These are phyloP conservation scores for Cutaneotrichosporon arboriforme DNA, from an alignment of 1,284 basidiomycete species.

Conservation along the genomic window DNA sequence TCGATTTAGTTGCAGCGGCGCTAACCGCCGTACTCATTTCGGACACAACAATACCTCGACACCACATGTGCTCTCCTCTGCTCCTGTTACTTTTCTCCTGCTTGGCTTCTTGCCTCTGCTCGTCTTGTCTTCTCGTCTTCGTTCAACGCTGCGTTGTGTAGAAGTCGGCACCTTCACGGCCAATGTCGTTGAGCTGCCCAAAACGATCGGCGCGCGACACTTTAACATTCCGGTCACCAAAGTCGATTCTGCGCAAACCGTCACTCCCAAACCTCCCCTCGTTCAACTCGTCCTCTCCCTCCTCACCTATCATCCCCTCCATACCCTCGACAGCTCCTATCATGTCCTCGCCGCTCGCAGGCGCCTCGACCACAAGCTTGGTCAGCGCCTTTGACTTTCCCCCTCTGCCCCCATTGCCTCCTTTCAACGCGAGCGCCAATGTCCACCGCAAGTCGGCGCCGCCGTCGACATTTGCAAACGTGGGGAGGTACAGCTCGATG, in stretches of 20 bases:
- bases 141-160: not conserved
- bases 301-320: not conserved
- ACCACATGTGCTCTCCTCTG: not conserved
- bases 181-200: not conserved
- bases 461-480: not conserved
- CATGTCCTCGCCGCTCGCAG: not conserved
- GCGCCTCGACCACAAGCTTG: not conserved
- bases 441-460: slow-evolving; percentile 9
- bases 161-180: not conserved
- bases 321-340: not conserved
- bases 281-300: not conserved
- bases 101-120: not conserved
- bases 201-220: not conserved
- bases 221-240: slow-evolving; percentile 2
- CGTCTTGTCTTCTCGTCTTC: not conserved
- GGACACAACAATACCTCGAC: too few species aligned
- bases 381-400: slow-evolving; percentile 7
- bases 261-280: slow-evolving; percentile 7
- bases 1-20: not conserved
- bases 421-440: slow-evolving; percentile 1
- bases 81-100: not conserved
- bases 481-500: not conserved
- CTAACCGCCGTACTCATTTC: too few species aligned
- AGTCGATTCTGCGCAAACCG: slow-evolving; percentile 17
- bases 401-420: slow-evolving; percentile 16